Percentiles rank a stretch among this genome's conserved stretches.
Conservation (phyloP, 176 grass and related monocot species). For the Typha latifolia region DNA sequence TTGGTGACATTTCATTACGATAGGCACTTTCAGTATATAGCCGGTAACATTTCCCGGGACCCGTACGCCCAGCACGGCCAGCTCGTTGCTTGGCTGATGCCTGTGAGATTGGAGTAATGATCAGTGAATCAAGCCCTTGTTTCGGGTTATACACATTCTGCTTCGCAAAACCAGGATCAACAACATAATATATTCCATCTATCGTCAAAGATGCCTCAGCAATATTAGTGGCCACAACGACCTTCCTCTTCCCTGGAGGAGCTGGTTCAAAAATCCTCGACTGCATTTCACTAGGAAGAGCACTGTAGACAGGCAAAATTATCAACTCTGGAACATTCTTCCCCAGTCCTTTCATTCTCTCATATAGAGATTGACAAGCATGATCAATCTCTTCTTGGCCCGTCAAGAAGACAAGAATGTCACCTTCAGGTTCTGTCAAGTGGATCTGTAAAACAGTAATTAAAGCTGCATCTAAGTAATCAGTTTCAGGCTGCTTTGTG, state of each 20-base stretch:
- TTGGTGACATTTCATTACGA: slow-evolving; percentile 86
- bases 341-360: slow-evolving; percentile 87
- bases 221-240: slow-evolving; percentile 92
- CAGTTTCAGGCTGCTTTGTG: slow-evolving; percentile 81
- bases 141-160: slow-evolving; percentile 94
- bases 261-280: slow-evolving; percentile 91
- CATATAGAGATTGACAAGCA: slow-evolving; percentile 82
- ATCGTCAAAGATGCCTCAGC: slow-evolving; percentile 94
- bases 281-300: slow-evolving; percentile 96
- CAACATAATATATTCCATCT: slow-evolving; percentile 93
- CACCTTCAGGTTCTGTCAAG: slow-evolving; percentile 88
- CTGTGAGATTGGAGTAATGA: slow-evolving; percentile 95
- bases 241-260: slow-evolving; percentile 91
- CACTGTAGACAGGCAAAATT: slow-evolving; percentile 90
- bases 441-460: slow-evolving; percentile 92
- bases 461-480: slow-evolving; percentile 86
- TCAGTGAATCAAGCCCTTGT: slow-evolving; percentile 77
- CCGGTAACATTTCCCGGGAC: slow-evolving; percentile 81
- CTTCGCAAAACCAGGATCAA: slow-evolving; percentile 92
- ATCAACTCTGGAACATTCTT: slow-evolving; percentile 90
- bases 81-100: slow-evolving; percentile 94
- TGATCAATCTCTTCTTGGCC: slow-evolving; percentile 97
- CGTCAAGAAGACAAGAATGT: slow-evolving; percentile 78
- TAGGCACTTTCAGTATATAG: slow-evolving; percentile 97
- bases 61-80: slow-evolving; percentile 89